These are phyloP conservation scores for Aechmea fasciata DNA, from an alignment of 176 grass and related monocot genomes.

Conservation along the genomic window DNA sequence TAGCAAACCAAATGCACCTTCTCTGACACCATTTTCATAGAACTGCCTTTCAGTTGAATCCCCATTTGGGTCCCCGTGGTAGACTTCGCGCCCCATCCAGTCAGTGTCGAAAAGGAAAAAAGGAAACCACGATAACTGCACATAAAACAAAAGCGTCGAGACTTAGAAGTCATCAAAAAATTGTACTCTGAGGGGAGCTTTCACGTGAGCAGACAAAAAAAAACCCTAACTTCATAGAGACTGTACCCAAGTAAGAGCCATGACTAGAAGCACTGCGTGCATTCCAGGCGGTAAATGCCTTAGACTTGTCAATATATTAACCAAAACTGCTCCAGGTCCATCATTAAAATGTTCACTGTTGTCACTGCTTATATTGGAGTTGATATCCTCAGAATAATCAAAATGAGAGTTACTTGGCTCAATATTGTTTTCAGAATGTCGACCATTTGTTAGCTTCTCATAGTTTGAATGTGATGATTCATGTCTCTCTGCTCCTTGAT, in stretches of 20 bases:
- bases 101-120: slow-evolving; percentile 99
- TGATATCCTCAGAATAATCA: slow-evolving; percentile 26
- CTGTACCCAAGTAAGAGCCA: slow-evolving; percentile 95
- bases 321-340: slow-evolving; percentile 83
- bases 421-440: slow-evolving; percentile 20
- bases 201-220: not conserved
- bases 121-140: slow-evolving; percentile 94
- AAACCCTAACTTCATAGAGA: too few relatives aligned
- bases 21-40: slow-evolving; percentile 86
- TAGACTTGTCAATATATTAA: slow-evolving; percentile 93
- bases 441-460: slow-evolving; percentile 34
- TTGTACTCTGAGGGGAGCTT: not conserved
- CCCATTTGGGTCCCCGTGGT: slow-evolving; percentile 85
- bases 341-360: slow-evolving; percentile 55
- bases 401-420: slow-evolving; percentile 21
- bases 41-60: slow-evolving; percentile 42
- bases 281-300: slow-evolving; percentile 88
- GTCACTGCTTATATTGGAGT: slow-evolving; percentile 28
- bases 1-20: slow-evolving; percentile 99
- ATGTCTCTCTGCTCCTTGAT: slow-evolving; percentile 37
- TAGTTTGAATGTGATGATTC: slow-evolving; percentile 34
- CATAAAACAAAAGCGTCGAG: slow-evolving; percentile 16
- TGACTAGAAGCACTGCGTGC: slow-evolving; percentile 93
- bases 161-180: not conserved
- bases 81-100: slow-evolving; percentile 99